Evolutionary conservation across 176 grass and related monocot genomes (phyloP).

Genomic region (Pontederia crassipes): DNA sequence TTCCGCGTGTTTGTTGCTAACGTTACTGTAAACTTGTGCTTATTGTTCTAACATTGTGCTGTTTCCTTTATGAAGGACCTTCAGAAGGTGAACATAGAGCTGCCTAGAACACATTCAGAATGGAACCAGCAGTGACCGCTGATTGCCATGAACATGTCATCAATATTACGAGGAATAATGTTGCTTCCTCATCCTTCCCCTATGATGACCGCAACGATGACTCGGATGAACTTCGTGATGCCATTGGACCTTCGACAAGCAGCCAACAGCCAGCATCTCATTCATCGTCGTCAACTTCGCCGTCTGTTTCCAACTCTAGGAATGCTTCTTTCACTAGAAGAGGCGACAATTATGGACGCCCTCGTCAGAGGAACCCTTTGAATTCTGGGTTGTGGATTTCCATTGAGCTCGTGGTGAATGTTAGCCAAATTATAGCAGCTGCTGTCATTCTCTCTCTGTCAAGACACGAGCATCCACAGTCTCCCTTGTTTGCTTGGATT

Average conservation of each 20-base stretch:
- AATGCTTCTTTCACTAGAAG: constrained; percentile 40
- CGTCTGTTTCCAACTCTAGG: constrained; percentile 31
- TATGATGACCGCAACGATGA: constrained; percentile 30
- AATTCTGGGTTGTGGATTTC: constrained; percentile 98
- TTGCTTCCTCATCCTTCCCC: constrained; percentile 28
- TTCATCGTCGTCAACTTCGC: constrained; percentile 29
- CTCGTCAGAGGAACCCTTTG: constrained; percentile 63
- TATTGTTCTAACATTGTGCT: too few relatives aligned
- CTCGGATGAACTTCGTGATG: constrained; percentile 29
- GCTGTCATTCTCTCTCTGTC: constrained; percentile 59
- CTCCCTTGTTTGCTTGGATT: constrained; percentile 85
- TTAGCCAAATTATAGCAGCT: constrained; percentile 88
- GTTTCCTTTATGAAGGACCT: too few relatives aligned
- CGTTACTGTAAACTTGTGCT: too few relatives aligned
- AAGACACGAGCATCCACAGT: constrained; percentile 61
- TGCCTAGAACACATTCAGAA: neutral
- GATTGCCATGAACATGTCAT: constrained; percentile 51
- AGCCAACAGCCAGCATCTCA: constrained; percentile 35
- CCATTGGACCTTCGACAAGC: constrained; percentile 41
- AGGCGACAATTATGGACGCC: constrained; percentile 41
- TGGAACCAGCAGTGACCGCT: constrained; percentile 37
- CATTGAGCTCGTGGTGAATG: constrained; percentile 83
- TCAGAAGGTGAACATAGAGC: too few relatives aligned
- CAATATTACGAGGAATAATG: constrained; percentile 44
- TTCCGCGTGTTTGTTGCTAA: too few relatives aligned